phyloP scores from a whole-genome alignment of 768 basidiomycete species.

The Amanita muscaria region DNA sequence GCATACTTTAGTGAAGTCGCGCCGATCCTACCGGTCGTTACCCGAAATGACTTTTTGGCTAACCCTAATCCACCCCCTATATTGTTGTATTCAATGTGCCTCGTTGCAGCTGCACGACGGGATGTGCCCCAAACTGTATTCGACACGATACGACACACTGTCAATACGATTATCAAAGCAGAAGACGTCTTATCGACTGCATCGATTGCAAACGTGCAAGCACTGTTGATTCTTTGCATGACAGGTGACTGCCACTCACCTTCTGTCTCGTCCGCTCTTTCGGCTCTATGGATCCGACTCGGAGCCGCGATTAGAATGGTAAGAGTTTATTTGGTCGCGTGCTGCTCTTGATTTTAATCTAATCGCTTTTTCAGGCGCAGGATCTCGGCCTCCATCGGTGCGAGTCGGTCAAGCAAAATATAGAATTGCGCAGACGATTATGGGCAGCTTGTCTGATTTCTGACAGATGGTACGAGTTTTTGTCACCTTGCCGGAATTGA shows the following conservation, averaged over 20 bases:
- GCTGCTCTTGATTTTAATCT: constrained; percentile 8
- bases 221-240: constrained; percentile 79
- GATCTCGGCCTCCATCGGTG: constrained; percentile 93
- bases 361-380: constrained; percentile 58
- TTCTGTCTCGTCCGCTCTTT: constrained; percentile 77
- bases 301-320: constrained; percentile 94
- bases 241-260: constrained; percentile 86
- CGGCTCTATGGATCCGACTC: constrained; percentile 77
- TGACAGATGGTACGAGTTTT: constrained; percentile 70
- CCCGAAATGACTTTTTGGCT: constrained; percentile 80
- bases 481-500: constrained; percentile 5
- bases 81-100: constrained; percentile 88
- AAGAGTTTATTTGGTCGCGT: constrained; percentile 18
- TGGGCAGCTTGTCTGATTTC: constrained; percentile 95
- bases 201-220: constrained; percentile 80
- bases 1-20: constrained; percentile 86
- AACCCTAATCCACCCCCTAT: constrained; percentile 67
- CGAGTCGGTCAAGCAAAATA: constrained; percentile 72
- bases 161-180: constrained; percentile 78
- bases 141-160: constrained; percentile 78
- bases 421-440: constrained; percentile 81
- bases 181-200: constrained; percentile 90
- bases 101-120: constrained; percentile 80
- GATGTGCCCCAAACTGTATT: constrained; percentile 83
- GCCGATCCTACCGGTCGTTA: constrained; percentile 84